These are phyloP conservation scores for Agroathelia rolfsii DNA, from an alignment of 1,284 basidiomycete genomes.

Conservation along the genomic window DNA sequence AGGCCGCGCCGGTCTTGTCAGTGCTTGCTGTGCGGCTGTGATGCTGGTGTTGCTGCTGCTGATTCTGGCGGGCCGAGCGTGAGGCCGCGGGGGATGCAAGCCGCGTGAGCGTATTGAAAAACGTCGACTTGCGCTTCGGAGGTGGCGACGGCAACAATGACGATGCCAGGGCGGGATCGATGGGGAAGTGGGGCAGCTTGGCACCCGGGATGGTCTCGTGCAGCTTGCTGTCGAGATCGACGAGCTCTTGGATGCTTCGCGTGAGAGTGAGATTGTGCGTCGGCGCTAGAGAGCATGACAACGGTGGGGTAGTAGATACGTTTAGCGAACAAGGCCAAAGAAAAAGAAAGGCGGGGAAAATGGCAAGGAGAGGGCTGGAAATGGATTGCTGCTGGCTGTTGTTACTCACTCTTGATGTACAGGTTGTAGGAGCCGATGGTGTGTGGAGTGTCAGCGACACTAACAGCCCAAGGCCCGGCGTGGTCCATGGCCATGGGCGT, in stretches of 20 bases:
- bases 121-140: conserved; percentile 68
- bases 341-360: conserved; percentile 11
- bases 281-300: conserved; percentile 43
- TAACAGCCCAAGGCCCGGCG: conserved; percentile 43
- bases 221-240: conserved; percentile 71
- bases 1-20: conserved; percentile 22
- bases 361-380: conserved; percentile 11
- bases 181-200: conserved; percentile 51
- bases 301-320: conserved; percentile 21
- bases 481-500: conserved; percentile 22
- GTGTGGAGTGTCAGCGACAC: conserved; percentile 44
- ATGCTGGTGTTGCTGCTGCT: no score
- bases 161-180: no score
- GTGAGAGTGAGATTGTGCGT: conserved; percentile 84
- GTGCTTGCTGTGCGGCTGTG: conserved; percentile 22
- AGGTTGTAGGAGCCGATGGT: conserved; percentile 51
- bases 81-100: conserved; percentile 56
- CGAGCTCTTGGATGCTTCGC: conserved; percentile 62
- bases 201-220: conserved; percentile 41
- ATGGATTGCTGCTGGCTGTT: conserved; percentile 11
- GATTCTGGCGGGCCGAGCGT: conserved; percentile 30
- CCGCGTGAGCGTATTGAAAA: conserved; percentile 73
- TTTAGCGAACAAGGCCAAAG: conserved; percentile 8
- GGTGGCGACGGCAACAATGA: conserved; percentile 37
- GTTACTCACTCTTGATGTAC: conserved; percentile 58